Evolutionary conservation across 2,329 filamentous ascomycete species (phyloP), one percentile per base, ranked within the genome.

Genomic region (Madurella mycetomatis): DNA sequence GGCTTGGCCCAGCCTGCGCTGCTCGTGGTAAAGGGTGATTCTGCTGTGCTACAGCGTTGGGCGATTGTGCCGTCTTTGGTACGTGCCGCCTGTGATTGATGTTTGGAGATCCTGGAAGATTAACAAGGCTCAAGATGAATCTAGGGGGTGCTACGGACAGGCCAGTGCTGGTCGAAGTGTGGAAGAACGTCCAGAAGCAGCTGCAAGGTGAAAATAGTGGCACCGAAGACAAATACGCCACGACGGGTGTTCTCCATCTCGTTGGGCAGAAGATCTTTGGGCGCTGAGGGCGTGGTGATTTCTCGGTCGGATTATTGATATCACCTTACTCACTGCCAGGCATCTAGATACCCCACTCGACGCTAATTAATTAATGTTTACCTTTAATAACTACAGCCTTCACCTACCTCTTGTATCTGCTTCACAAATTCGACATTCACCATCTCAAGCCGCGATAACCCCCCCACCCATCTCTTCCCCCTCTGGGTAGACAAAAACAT

Each of bases 51-150:
- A 4, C 12, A 37, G 32, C 16, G 37, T 9, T 51, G 42, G 42
- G 49, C 42, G 8, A 34, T 46, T 18, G 37, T 32, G 12, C 42
- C 42, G 3, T 30, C 49, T 8, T 32, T 51, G 42, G 41, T 51
- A 9, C 12, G 19, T 41, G n/a, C 37, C 11, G n/a, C 9, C 34
- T 32, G 49, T 9, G 13, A 11, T 37, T 5, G 4, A 31, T 16
- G 13, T 13, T 13, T 9, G 9, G 19, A 44, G 25, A 25, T 37
- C 13, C 13, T 37, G 34, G 34, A 4, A 37, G 34, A 37, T 40
- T 39, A 37, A 50, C 17, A 44, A 37, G 34, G 16, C 7, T 43
- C 17, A 17, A 50, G 48, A 50, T 50, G 48, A 50, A 50, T 30
- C 16, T 50, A 11, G 48, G 41, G 13, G 48, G 48, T 19, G 48